phyloP scores from a whole-genome alignment of 305 asterid genomes.

The Lippia alba region DNA sequence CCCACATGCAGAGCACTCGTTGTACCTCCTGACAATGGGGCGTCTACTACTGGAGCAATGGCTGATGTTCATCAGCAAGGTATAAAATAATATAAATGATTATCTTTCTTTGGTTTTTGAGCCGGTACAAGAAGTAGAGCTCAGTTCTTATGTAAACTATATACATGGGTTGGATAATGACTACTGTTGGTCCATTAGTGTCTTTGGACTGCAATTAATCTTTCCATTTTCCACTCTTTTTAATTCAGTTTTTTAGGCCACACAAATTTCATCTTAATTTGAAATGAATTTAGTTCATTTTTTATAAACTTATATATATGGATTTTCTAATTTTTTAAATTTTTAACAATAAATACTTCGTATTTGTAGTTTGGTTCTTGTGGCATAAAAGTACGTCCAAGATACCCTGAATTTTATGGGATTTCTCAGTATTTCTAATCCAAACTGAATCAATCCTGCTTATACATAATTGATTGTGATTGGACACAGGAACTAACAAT shows the following conservation, averaged over 20 bases:
- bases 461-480: constrained; percentile 21
- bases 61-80: constrained; percentile 74
- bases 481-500: constrained; percentile 48
- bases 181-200: too few species aligned
- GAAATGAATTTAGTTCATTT: too few species aligned
- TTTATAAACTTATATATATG: too few species aligned
- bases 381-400: too few species aligned
- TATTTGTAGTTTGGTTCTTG: too few species aligned
- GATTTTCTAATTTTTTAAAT: too few species aligned
- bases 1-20: constrained; percentile 98
- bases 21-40: constrained; percentile 77
- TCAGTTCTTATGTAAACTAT: not conserved
- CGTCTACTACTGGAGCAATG: constrained; percentile 54
- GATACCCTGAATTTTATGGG: not conserved
- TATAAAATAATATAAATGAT: constrained; percentile 26
- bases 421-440: constrained; percentile 1
- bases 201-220: too few species aligned
- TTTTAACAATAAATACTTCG: too few species aligned
- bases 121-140: constrained; percentile 19
- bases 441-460: constrained; percentile 14
- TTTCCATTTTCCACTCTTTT: too few species aligned
- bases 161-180: too few species aligned
- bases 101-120: constrained; percentile 5
- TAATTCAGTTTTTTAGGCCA: too few species aligned
- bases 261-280: too few species aligned